Conservation (phyloP, 306 rosid genomes). For the Sesbania bispinosa region DNA sequence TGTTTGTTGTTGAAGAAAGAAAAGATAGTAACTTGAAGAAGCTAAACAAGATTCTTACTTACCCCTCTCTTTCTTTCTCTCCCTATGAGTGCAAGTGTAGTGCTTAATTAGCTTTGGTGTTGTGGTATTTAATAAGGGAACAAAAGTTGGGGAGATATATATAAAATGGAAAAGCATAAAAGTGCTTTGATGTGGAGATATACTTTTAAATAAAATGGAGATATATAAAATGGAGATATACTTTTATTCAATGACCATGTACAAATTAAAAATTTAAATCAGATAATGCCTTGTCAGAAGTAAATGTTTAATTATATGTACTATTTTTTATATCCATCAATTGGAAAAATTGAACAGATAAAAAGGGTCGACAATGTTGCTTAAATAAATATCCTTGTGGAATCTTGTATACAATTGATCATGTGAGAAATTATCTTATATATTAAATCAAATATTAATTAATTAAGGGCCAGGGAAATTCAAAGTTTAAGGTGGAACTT, state of each 20-base stretch:
- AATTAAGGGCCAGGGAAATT: slow-evolving; percentile 2
- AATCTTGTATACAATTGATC: slow-evolving; percentile 11
- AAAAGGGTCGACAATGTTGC: slow-evolving; percentile 29
- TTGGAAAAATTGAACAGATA: not conserved
- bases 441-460: not conserved
- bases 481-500: slow-evolving; percentile 28
- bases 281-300: not conserved
- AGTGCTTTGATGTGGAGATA: slow-evolving; percentile 26
- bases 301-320: too few species aligned
- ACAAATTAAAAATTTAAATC: not conserved
- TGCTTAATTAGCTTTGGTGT: slow-evolving; percentile 17
- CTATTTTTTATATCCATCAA: not conserved
- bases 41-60: not conserved
- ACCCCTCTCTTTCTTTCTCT: not conserved
- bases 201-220: too few species aligned
- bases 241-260: not conserved
- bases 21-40: not conserved
- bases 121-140: slow-evolving; percentile 26
- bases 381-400: slow-evolving; percentile 20
- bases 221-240: too few species aligned
- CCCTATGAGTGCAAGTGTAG: not conserved
- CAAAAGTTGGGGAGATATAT: too few species aligned
- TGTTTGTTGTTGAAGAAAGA: not conserved
- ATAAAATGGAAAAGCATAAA: slow-evolving; percentile 26
- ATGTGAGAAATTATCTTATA: not conserved